Conservation (phyloP, 1,284 basidiomycete species). For the Marasmius fiardii region DNA sequence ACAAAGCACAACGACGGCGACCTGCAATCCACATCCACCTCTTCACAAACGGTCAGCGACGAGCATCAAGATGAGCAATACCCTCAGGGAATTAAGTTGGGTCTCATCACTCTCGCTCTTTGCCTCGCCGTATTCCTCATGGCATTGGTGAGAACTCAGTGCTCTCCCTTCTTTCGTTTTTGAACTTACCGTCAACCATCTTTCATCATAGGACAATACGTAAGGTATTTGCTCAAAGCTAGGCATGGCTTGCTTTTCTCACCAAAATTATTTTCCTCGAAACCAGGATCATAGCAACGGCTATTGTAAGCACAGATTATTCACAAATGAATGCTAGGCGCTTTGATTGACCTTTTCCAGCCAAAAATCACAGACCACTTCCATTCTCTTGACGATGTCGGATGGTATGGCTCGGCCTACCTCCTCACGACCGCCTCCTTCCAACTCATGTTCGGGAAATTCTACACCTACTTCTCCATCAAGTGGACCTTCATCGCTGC, state of each 20-base stretch:
- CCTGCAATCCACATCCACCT: background rate
- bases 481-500: conserved; percentile 13
- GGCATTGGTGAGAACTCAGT: conserved; percentile 15
- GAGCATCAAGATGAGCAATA: conserved; percentile 22
- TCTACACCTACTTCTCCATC: conserved; percentile 13
- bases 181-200: background rate
- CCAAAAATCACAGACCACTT: conserved; percentile 19
- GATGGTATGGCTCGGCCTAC: conserved; percentile 19
- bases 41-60: background rate
- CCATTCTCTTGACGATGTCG: conserved; percentile 17
- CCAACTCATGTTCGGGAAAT: conserved; percentile 18
- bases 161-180: background rate
- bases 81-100: conserved; percentile 16
- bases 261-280: conserved; percentile 20
- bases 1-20: background rate
- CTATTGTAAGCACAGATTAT: conserved; percentile 17
- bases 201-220: background rate
- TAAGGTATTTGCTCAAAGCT: background rate
- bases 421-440: conserved; percentile 16
- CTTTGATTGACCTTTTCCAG: conserved; percentile 17
- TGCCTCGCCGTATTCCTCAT: conserved; percentile 21
- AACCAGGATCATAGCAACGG: conserved; percentile 37
- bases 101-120: conserved; percentile 18
- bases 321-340: conserved; percentile 17
- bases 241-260: background rate